Evolutionary conservation across 768 basidiomycete genomes (phyloP), one percentile per base, ranked within the genome.

Genomic region (Rubroboletus satanas): DNA sequence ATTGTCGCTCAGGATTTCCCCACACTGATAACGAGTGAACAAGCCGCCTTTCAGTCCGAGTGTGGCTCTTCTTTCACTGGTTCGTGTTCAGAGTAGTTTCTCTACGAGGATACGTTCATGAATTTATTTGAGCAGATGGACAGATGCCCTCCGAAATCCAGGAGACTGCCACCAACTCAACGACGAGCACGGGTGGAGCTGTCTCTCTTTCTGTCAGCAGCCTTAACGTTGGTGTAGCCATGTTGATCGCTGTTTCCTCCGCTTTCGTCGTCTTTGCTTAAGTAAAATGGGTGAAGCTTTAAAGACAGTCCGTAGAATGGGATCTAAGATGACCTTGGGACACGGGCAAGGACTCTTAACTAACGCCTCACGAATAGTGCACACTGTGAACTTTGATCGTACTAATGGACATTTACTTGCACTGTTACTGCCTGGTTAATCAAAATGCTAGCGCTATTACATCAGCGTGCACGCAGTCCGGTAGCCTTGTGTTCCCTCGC

Each of bases 1-100:
- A 65, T 80, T 42, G 54, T 75, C 18, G 66, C 63, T 18, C 32
- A 69, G 9, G 66, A 73, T 23, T 65, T 73, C 36, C 79, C 83
- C 1, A 56, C 59, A 15, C 28, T 78, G 5, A 54, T 71, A 12
- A 52, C 72, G 9, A 44, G 61, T 38, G 51, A 66, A 0, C 62
- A 68, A n/a, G 51, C 75, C 7, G 48, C 62, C 1, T 4, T 78
- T 4, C 69, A 70, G 55, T 47, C 57, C 17, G 23, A 56, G 7
- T 85, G 84, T 57, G 83, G 83, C 12, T 61, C 79, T 41, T 69
- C 71, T 12, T 85, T 84, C 69, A 78, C 73, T 44, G 72, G 83
- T 85, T 64, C 55, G 78, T 67, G 7, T 45, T 46, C n/a, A 11
- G 10, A n/a, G 18, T 18, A 0, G 15, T 17, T 18, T 37, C 8